A percentile compares a stretch with the other conserved stretches of the same genome.
Evolutionary conservation across 176 grass and related monocot species (phyloP).

Genomic region (Tillandsia fasciculata): DNA sequence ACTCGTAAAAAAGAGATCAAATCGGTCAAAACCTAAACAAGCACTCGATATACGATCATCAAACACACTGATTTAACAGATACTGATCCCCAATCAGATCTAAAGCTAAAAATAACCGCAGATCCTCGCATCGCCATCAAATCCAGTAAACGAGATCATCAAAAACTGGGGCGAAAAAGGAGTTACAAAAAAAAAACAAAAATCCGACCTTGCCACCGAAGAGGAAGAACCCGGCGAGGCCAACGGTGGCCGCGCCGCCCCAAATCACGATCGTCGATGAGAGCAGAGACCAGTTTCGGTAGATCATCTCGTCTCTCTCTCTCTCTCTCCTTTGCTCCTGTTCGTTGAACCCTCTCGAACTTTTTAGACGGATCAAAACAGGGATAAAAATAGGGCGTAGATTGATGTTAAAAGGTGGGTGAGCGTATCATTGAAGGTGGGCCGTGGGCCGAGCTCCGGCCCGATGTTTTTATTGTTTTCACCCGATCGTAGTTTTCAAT

Average conservation of each 20-base stretch:
- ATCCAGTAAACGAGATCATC: not conserved
- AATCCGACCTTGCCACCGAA: conserved; percentile 43
- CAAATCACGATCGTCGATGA: conserved; percentile 42
- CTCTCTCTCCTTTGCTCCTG: not conserved
- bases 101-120: no score
- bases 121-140: not conserved
- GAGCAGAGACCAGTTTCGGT: conserved; percentile 54
- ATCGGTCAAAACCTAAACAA: no score
- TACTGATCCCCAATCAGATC: no score
- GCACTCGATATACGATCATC: no score
- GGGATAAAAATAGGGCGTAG: not conserved
- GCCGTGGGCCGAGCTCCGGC: not conserved
- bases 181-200: not conserved
- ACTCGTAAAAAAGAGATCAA: no score
- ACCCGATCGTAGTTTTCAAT: no score
- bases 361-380: not conserved
- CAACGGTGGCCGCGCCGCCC: conserved; percentile 30
- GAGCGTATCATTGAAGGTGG: not conserved
- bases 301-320: conserved; percentile 37
- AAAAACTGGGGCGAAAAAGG: not conserved
- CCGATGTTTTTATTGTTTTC: not conserved
- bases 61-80: no score
- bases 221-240: conserved; percentile 29
- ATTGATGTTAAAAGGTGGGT: not conserved
- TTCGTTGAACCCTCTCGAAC: not conserved